Evolutionary conservation across 495 filamentous ascomycete genomes (phyloP).

Genomic region (Tuber borchii): DNA sequence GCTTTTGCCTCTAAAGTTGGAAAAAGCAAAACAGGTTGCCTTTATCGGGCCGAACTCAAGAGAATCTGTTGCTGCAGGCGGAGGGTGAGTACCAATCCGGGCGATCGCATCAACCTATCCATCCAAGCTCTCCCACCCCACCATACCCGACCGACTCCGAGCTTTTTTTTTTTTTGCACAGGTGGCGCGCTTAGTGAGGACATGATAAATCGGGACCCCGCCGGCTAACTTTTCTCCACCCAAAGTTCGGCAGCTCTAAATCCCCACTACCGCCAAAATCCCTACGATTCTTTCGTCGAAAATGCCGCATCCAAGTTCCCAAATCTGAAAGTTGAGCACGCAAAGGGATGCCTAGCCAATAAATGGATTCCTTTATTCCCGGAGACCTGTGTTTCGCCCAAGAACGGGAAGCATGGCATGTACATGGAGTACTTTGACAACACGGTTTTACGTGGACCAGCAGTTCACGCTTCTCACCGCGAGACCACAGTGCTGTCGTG

Average conservation of each 20-base stretch:
- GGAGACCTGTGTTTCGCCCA: slow-evolving; percentile 41
- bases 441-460: slow-evolving; percentile 27
- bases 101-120: neutral
- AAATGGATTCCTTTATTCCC: slow-evolving; percentile 41
- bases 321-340: slow-evolving; percentile 33
- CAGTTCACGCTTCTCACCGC: slow-evolving; percentile 36
- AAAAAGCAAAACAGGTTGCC: slow-evolving; percentile 54
- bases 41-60: slow-evolving; percentile 67
- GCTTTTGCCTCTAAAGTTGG: slow-evolving; percentile 56
- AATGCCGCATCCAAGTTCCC: slow-evolving; percentile 29
- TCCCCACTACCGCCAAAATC: slow-evolving; percentile 41
- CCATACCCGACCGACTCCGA: neutral
- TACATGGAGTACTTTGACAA: slow-evolving; percentile 42
- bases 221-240: slow-evolving; percentile 9
- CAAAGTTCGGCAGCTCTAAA: slow-evolving; percentile 41
- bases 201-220: slow-evolving; percentile 5
- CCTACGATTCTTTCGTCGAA: slow-evolving; percentile 36
- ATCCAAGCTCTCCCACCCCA: neutral
- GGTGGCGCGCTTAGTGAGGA: neutral
- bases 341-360: slow-evolving; percentile 38
- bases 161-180: slow-evolving; percentile 11
- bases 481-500: slow-evolving; percentile 41
- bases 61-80: slow-evolving; percentile 41
- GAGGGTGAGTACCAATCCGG: slow-evolving; percentile 32
- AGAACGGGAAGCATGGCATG: slow-evolving; percentile 41